A percentile compares a stretch with the other conserved stretches of the same genome.
Evolutionary conservation across 495 filamentous ascomycete genomes (phyloP).

Genomic region (Hyaloscypha variabilis): DNA sequence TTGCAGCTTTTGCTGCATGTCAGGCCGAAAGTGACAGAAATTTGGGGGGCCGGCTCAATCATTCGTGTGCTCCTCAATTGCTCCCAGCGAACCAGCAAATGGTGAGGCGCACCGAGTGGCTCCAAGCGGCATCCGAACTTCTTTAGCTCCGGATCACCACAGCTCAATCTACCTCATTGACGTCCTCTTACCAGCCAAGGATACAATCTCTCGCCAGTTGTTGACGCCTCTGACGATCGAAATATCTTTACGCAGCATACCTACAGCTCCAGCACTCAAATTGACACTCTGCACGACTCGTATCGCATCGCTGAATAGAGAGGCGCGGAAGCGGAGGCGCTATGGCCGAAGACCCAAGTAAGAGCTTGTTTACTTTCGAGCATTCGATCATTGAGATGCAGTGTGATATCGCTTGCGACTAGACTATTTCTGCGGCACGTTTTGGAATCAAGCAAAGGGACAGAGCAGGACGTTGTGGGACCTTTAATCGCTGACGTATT

Average conservation of each 20-base stretch:
- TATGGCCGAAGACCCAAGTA: constrained; percentile 36
- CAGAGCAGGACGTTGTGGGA: not conserved
- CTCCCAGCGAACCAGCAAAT: constrained; percentile 16
- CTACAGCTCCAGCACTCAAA: constrained; percentile 25
- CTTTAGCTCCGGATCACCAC: constrained; percentile 6
- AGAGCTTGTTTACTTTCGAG: constrained; percentile 28
- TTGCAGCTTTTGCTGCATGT: constrained; percentile 18
- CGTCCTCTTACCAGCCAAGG: constrained; percentile 4
- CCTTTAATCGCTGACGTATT: not conserved
- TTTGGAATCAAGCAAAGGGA: not conserved
- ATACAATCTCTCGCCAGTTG: not conserved
- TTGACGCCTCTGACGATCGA: constrained; percentile 8
- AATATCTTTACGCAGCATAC: not conserved
- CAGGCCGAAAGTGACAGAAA: constrained; percentile 15
- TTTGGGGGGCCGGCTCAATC: constrained; percentile 7
- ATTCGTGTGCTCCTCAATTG: constrained; percentile 9
- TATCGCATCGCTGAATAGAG: constrained; percentile 2
- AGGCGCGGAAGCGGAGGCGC: constrained; percentile 24
- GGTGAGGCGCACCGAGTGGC: constrained; percentile 4
- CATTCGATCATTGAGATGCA: not conserved
- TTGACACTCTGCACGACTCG: constrained; percentile 5
- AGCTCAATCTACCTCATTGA: constrained; percentile 15
- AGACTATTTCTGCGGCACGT: not conserved
- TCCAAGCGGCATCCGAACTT: not conserved
- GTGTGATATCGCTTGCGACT: not conserved